phyloP scores from a whole-genome alignment of 306 rosid species.

The Prunus salicina region DNA sequence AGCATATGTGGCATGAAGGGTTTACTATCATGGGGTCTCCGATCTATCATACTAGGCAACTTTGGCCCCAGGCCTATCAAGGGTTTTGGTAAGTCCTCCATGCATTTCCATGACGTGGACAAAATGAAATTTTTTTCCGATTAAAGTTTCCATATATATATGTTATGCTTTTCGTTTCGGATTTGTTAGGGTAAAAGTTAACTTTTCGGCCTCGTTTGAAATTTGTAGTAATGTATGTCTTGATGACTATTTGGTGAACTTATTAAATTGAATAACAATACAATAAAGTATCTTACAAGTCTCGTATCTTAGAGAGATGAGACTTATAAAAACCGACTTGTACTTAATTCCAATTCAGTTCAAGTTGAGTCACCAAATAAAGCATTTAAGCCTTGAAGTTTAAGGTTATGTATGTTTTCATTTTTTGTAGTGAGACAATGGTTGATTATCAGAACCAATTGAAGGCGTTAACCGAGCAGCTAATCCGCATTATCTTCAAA shows the following conservation, averaged over 20 bases:
- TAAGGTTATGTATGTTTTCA: too few species aligned
- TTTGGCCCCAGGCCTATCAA: conserved; percentile 59
- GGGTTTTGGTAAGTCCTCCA: conserved; percentile 66
- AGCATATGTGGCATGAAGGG: conserved; percentile 89
- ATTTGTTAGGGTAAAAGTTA: neutral
- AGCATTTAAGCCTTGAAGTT: too few species aligned
- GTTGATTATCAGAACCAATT: conserved; percentile 50
- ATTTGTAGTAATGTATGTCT: too few species aligned
- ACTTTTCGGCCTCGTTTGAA: neutral
- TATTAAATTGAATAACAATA: too few species aligned
- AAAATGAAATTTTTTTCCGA: neutral
- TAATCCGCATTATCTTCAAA: conserved; percentile 35
- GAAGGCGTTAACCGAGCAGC: conserved; percentile 48
- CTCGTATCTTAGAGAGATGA: too few species aligned
- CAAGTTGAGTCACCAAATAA: too few species aligned
- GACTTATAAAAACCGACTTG: too few species aligned
- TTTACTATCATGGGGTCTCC: conserved; percentile 73
- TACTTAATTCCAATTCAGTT: too few species aligned
- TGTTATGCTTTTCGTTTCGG: neutral
- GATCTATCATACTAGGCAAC: conserved; percentile 42
- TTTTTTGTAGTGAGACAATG: conserved; percentile 43
- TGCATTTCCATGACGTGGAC: conserved; percentile 42
- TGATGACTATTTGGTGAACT: too few species aligned
- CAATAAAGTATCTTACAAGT: too few species aligned
- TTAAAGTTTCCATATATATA: neutral